Evolutionary conservation across 1,284 basidiomycete species (phyloP).

Genomic region (Pseudozyma tsukubaensis): DNA sequence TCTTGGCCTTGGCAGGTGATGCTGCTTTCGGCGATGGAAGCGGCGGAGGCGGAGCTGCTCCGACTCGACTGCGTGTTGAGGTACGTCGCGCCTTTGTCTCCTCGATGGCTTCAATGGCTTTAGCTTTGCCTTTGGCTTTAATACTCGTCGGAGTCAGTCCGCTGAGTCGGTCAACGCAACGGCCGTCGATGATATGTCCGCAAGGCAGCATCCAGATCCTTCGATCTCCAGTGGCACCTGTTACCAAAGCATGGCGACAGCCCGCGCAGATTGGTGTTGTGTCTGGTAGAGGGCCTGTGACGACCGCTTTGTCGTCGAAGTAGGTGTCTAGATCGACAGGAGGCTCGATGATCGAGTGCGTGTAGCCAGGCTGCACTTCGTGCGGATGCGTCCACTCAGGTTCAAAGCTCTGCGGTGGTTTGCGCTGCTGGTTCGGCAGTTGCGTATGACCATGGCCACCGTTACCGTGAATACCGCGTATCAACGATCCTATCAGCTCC

Average conservation of each 20-base stretch:
- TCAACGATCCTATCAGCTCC: conserved; percentile 25
- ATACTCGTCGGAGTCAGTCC: conserved; percentile 7
- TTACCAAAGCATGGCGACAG: conserved; percentile 55
- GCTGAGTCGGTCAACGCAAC: conserved; percentile 55
- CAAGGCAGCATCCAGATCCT: conserved; percentile 62
- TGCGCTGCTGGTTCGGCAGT: conserved; percentile 24
- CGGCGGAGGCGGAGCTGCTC: background rate
- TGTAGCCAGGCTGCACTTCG: conserved; percentile 35
- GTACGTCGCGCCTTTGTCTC: conserved; percentile 29
- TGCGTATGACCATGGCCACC: background rate
- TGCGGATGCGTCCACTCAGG: conserved; percentile 53
- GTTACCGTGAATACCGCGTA: conserved; percentile 18
- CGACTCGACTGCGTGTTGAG: conserved; percentile 15
- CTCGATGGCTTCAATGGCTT: conserved; percentile 33
- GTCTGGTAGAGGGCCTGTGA: conserved; percentile 57
- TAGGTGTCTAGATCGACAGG: conserved; percentile 62
- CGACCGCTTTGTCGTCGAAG: conserved; percentile 53
- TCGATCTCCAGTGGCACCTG: conserved; percentile 49
- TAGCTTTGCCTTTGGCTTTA: conserved; percentile 28
- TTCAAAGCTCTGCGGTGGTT: conserved; percentile 45
- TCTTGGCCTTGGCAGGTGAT: conserved; percentile 24
- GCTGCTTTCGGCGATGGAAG: conserved; percentile 1
- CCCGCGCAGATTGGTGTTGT: conserved; percentile 62
- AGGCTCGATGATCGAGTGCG: conserved; percentile 59
- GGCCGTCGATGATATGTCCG: conserved; percentile 63